These are phyloP conservation scores for Melampsora occidentalis DNA, from an alignment of 1,284 basidiomycete species.

Conservation along the genomic window DNA sequence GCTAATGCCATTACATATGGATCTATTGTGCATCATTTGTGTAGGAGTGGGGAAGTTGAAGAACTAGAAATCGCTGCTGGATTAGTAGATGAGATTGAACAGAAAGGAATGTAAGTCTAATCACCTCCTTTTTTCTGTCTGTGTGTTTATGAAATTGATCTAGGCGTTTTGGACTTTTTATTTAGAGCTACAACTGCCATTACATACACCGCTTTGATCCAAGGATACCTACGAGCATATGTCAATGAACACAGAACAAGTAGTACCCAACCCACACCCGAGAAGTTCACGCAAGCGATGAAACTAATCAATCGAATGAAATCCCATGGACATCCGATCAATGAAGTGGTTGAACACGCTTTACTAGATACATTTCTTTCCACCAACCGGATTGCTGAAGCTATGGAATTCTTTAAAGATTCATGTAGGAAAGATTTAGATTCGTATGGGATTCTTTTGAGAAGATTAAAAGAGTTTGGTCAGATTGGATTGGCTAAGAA, in stretches of 20 bases:
- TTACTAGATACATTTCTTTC: conserved; percentile 21
- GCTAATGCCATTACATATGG: conserved; percentile 34
- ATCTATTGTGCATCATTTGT: conserved; percentile 40
- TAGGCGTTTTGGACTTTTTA: background rate
- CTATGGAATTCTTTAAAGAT: conserved; percentile 15
- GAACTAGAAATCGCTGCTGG: conserved; percentile 20
- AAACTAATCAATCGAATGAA: conserved; percentile 14
- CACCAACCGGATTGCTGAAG: background rate
- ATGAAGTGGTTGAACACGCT: conserved; percentile 25
- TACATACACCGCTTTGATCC: conserved; percentile 38
- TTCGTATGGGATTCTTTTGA: conserved; percentile 26
- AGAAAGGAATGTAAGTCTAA: conserved; percentile 26
- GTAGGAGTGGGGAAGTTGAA: conserved; percentile 14
- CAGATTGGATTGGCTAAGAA: conserved; percentile 13
- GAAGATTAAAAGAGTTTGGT: conserved; percentile 23
- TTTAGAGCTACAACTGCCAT: conserved; percentile 34
- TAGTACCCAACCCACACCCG: background rate
- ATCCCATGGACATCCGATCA: background rate
- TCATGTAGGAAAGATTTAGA: conserved; percentile 11
- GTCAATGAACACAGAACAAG: conserved; percentile 15
- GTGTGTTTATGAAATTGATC: background rate
- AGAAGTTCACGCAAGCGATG: background rate
- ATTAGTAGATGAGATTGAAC: conserved; percentile 33
- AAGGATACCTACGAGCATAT: conserved; percentile 30
- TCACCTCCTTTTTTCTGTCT: too few species aligned